Evolutionary conservation across 495 filamentous ascomycete species (phyloP).

Genomic region (Penicillium dipodomyicola): DNA sequence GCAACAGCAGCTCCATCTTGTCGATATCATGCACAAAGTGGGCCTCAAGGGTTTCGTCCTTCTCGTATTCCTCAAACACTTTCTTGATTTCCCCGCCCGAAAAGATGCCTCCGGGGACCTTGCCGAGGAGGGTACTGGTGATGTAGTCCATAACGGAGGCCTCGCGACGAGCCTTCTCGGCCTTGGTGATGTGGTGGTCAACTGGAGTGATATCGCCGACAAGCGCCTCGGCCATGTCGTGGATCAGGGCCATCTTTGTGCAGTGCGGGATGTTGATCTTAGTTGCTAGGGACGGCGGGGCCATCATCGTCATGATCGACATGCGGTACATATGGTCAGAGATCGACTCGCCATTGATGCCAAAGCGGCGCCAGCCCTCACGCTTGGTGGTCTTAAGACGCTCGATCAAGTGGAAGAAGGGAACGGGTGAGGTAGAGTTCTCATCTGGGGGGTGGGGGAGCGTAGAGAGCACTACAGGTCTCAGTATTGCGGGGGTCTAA

Average conservation of each 20-base stretch:
- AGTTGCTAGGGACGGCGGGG: constrained; percentile 68
- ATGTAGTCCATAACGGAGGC: constrained; percentile 87
- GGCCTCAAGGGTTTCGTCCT: constrained; percentile 74
- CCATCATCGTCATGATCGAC: constrained; percentile 93
- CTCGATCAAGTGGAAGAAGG: constrained; percentile 91
- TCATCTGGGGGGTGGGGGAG: constrained; percentile 53
- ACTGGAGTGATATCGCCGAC: constrained; percentile 96
- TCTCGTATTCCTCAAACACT: constrained; percentile 94
- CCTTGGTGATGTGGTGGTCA: constrained; percentile 56
- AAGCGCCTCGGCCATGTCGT: constrained; percentile 95
- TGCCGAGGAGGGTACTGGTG: constrained; percentile 64
- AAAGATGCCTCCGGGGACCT: constrained; percentile 61
- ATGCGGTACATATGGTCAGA: constrained; percentile 99
- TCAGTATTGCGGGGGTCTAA: constrained; percentile 6
- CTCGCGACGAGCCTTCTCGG: constrained; percentile 85
- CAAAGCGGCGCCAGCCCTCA: constrained; percentile 91
- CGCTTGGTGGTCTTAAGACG: constrained; percentile 92
- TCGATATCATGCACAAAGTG: constrained; percentile 94
- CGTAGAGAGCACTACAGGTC: constrained; percentile 41
- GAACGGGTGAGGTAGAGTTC: constrained; percentile 69
- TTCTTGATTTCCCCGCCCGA: constrained; percentile 66
- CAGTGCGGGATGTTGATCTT: constrained; percentile 75
- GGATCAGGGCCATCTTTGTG: constrained; percentile 88
- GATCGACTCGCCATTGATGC: constrained; percentile 79
- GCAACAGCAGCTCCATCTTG: constrained; percentile 89